Evolutionary conservation across 306 rosid genomes (phyloP).

Genomic region (Castanea sativa): DNA sequence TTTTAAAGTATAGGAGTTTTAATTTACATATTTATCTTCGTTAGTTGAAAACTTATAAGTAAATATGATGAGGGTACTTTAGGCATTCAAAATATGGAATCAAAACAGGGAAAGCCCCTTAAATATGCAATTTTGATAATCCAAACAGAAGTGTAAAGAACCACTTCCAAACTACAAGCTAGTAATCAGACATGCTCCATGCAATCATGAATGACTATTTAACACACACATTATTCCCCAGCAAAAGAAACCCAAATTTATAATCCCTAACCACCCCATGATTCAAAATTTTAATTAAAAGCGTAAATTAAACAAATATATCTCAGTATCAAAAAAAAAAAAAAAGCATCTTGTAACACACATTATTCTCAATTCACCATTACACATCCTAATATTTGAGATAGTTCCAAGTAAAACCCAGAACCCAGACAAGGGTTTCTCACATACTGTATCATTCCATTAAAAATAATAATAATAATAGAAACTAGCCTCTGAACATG

Average conservation of each 20-base stretch:
- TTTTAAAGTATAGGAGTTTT: no score
- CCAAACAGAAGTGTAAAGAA: not conserved
- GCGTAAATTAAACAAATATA: not conserved
- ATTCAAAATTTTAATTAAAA: not conserved
- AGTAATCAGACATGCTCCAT: not conserved
- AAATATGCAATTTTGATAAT: no score
- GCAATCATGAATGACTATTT: not conserved
- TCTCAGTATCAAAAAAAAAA: not conserved
- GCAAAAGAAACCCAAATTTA: not conserved
- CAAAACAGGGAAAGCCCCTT: no score
- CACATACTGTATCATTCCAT: not conserved
- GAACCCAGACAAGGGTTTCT: not conserved
- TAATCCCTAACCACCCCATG: not conserved
- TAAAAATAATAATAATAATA: no score
- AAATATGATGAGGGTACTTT: no score
- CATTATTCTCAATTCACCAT: not conserved
- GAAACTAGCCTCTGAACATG: no score
- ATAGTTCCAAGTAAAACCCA: not conserved
- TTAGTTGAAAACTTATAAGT: no score
- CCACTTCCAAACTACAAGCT: not conserved
- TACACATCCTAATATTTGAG: not conserved
- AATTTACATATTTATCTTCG: no score
- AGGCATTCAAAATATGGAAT: no score
- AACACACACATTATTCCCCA: not conserved
- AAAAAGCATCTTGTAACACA: not conserved